These are phyloP conservation scores for Mycena chlorophos DNA, from an alignment of 768 basidiomycete species.

Conservation along the genomic window DNA sequence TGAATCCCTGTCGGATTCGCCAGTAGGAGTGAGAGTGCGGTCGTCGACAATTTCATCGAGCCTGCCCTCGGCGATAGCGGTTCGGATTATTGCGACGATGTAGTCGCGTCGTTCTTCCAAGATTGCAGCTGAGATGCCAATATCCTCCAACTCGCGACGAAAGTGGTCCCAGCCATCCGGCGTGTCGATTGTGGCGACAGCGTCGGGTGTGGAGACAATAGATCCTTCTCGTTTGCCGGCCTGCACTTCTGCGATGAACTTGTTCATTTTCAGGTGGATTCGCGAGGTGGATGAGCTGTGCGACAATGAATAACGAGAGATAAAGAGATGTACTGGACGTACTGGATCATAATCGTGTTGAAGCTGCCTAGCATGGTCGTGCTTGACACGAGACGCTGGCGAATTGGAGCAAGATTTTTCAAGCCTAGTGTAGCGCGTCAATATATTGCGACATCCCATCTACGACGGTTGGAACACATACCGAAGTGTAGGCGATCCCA, in stretches of 20 bases:
- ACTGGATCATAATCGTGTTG: constrained; percentile 15
- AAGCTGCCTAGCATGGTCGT: constrained; percentile 16
- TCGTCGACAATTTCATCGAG: not conserved
- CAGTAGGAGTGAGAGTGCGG: constrained; percentile 1
- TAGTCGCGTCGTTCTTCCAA: constrained; percentile 17
- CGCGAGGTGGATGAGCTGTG: constrained; percentile 15
- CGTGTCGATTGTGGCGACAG: constrained; percentile 15
- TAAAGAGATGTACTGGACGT: not conserved
- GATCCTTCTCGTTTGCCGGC: constrained; percentile 22
- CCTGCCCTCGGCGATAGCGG: constrained; percentile 9
- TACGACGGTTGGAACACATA: no score
- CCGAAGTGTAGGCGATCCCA: constrained; percentile 25
- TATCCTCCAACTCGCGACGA: constrained; percentile 20
- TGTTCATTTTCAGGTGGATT: constrained; percentile 18
- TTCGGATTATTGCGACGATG: constrained; percentile 19
- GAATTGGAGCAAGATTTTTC: constrained; percentile 17
- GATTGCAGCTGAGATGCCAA: constrained; percentile 18
- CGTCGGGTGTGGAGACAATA: constrained; percentile 9
- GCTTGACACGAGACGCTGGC: constrained; percentile 11
- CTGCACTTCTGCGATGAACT: constrained; percentile 19
- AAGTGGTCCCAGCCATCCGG: constrained; percentile 20
- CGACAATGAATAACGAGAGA: not conserved
- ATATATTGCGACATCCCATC: no score
- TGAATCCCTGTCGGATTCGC: not conserved
- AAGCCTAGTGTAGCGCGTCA: no score